phyloP scores from a whole-genome alignment of 352 stramenopile species.

The Pythium plurisporium region DNA sequence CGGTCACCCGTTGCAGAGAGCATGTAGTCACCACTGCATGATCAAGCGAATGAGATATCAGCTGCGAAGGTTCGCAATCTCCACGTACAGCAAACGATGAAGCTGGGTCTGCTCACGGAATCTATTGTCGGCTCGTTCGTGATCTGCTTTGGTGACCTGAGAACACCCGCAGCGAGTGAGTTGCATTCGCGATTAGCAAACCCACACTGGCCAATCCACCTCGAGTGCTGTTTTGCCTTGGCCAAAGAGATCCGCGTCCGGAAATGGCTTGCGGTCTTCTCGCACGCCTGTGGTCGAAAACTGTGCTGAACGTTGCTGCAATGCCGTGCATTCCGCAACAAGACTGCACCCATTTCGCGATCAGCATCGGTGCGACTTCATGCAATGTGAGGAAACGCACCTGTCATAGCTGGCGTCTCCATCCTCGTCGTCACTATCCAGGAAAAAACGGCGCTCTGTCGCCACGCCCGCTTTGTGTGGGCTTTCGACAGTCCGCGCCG shows the following conservation, averaged over 20 bases:
- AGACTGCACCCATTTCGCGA: too few relatives aligned
- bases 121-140: too few relatives aligned
- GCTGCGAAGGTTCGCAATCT: not conserved
- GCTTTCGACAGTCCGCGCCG: not conserved
- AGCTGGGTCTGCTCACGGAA: conserved; percentile 26
- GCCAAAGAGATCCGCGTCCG: too few relatives aligned
- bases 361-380: not conserved
- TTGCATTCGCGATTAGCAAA: too few relatives aligned
- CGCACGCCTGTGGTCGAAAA: not conserved
- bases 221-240: too few relatives aligned
- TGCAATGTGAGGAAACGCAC: not conserved
- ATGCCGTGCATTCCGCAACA: not conserved
- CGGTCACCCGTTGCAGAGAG: conserved; percentile 34
- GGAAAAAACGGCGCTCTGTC: not conserved
- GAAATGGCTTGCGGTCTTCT: too few relatives aligned
- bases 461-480: not conserved
- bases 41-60: too few relatives aligned
- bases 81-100: conserved; percentile 38
- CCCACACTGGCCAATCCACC: too few relatives aligned
- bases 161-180: too few relatives aligned
- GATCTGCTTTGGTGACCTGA: too few relatives aligned
- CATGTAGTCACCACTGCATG: conserved; percentile 52
- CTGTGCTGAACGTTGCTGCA: not conserved
- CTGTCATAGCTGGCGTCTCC: not conserved
- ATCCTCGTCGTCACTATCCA: conserved; percentile 10